These are phyloP conservation scores for Aphanomyces invadans DNA, from an alignment of 352 stramenopile genomes.

Conservation along the genomic window DNA sequence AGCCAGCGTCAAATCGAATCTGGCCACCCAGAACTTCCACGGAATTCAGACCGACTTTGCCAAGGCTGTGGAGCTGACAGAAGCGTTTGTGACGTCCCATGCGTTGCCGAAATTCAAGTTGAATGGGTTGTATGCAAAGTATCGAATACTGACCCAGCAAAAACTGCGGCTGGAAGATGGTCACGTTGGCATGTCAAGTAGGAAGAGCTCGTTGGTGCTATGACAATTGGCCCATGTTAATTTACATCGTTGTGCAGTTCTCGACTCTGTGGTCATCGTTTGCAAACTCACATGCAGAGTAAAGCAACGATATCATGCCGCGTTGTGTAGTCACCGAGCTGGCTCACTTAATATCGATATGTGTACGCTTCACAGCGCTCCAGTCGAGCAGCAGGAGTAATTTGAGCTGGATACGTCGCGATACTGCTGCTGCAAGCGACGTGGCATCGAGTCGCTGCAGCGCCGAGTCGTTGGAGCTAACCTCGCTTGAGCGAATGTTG, in stretches of 20 bases:
- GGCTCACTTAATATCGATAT: no score
- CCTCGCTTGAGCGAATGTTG: background rate
- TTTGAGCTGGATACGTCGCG: no score
- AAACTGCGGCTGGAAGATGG: background rate
- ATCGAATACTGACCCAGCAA: conserved; percentile 8
- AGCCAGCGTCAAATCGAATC: background rate
- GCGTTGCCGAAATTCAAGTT: conserved; percentile 10
- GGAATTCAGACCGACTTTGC: background rate
- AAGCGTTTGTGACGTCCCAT: background rate
- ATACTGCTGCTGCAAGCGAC: no score
- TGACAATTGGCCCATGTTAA: background rate
- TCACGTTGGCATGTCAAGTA: background rate
- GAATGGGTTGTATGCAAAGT: conserved; percentile 17
- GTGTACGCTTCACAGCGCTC: no score
- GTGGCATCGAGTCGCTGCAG: no score
- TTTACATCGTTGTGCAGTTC: no score
- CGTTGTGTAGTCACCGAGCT: no score
- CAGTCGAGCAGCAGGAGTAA: no score
- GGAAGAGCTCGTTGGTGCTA: background rate
- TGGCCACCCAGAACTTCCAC: background rate
- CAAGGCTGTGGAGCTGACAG: background rate
- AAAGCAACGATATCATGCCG: no score
- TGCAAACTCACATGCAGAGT: no score
- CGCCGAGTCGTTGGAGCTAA: background rate
- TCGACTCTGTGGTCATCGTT: no score